These are phyloP conservation scores for Albifimbria verrucaria DNA, from an alignment of 2,329 filamentous ascomycete genomes.

Conservation along the genomic window DNA sequence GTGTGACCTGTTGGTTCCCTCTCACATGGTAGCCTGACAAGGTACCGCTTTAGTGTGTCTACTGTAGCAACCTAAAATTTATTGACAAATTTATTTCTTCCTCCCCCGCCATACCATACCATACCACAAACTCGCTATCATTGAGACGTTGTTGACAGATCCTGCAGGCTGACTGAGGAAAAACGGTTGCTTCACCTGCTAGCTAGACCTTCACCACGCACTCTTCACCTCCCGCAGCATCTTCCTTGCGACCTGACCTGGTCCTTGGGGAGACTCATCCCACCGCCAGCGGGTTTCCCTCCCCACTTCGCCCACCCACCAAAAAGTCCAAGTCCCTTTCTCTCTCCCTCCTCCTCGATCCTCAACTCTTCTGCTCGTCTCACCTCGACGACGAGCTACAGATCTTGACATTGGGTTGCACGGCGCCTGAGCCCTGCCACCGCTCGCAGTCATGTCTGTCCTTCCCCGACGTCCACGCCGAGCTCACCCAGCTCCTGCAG, in stretches of 20 bases:
- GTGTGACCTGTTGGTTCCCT: not conserved
- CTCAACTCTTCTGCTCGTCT: not conserved
- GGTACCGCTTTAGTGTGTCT: not conserved
- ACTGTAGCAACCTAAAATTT: not conserved
- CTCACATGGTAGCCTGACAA: not conserved
- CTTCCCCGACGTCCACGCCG: constrained; percentile 82
- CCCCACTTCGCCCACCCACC: not conserved
- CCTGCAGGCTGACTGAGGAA: no score
- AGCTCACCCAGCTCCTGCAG: constrained; percentile 81
- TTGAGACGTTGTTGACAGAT: no score
- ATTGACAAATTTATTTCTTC: not conserved
- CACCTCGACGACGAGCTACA: constrained; percentile 1
- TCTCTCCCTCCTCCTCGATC: not conserved
- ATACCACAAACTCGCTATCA: no score
- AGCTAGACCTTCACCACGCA: not conserved
- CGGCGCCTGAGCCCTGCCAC: constrained; percentile 17
- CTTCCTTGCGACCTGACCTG: not conserved
- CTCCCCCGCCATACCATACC: not conserved
- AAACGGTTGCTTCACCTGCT: no score
- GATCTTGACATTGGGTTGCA: constrained; percentile 14
- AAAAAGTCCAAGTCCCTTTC: not conserved
- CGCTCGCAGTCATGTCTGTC: constrained; percentile 65
- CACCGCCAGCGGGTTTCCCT: not conserved
- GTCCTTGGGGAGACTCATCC: not conserved
- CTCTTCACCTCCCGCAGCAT: not conserved